A percentile compares a stretch with the other conserved stretches of the same genome.
phyloP scores from a whole-genome alignment of 2,329 filamentous ascomycete genomes.

The Claviceps humidiphila region DNA sequence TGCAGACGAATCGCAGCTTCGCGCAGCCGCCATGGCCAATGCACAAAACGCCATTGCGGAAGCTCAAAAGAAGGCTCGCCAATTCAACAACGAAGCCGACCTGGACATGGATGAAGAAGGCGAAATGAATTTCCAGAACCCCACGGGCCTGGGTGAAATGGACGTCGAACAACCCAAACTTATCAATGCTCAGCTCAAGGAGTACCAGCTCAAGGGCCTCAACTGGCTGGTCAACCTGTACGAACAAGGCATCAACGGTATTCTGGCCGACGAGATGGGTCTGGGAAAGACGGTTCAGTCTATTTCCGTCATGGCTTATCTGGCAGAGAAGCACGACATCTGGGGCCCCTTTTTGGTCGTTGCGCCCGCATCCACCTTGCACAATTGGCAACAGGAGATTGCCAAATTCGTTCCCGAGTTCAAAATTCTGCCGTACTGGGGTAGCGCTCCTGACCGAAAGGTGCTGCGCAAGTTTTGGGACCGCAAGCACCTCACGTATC shows the following conservation, averaged over 20 bases:
- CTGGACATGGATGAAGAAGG: conserved; percentile 71
- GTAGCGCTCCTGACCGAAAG: conserved; percentile 84
- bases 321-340: conserved; percentile 93
- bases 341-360: conserved; percentile 98
- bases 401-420: conserved; percentile 85
- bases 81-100: conserved; percentile 66
- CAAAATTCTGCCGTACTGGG: conserved; percentile 97
- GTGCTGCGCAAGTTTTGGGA: conserved; percentile 98
- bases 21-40: conserved; percentile 81
- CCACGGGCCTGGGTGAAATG: conserved; percentile 84
- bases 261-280: conserved; percentile 98
- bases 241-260: conserved; percentile 99
- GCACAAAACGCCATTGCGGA: conserved; percentile 92
- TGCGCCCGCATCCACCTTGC: conserved; percentile 85
- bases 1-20: conserved; percentile 73
- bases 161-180: conserved; percentile 91
- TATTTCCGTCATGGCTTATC: conserved; percentile 97
- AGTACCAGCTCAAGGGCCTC: conserved; percentile 97
- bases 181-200: conserved; percentile 86
- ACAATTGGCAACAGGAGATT: conserved; percentile 99
- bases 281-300: conserved; percentile 98
- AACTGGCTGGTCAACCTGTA: conserved; percentile 99
- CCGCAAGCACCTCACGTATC: conserved; percentile 92
- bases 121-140: conserved; percentile 99
- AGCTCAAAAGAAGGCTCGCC: conserved; percentile 81